Base-by-base conservation (phyloP, 306 rosid species). In the Citrullus mucosospermus region DNA sequence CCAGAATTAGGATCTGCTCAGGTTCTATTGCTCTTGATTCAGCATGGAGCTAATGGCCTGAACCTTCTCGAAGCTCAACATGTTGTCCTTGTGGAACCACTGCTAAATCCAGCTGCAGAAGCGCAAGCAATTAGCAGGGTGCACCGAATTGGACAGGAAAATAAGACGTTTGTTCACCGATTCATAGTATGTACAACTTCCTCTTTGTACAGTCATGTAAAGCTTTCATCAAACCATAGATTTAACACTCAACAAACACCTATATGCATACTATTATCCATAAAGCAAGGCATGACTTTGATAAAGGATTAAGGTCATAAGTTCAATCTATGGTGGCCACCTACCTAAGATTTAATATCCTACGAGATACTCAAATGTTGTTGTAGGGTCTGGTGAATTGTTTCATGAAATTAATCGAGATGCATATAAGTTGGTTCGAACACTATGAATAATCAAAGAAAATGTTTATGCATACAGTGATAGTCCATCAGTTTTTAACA, bases 61-160 rank as follows among this genome's bases (percentile, higher is more conserved):
- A 95, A 95, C 87, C 97, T 95, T 78, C 82, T 92, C 66, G 98
- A 95, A 86, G 98, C 98, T 63, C 88, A 95, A 57, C 96, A 92
- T 83, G 98, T 92, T 70, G 87, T 95, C 77, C 96, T 95, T 75
- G 91, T 92, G 8, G 98, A 95, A 83, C 98, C 97, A 3, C 85
- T 95, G 46, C 97, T 95, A 68, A 95, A 95, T 85, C 98, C 97
- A 55, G 98, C 97, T 63, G 96, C 88, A 6, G 98, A 95, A 84
- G 97, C 97, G 70, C 97, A 92, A 86, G 97, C 98, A 55, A 92
- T 95, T 79, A 88, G 98, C 67, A 91, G 93, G 22, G 97, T 95
- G 12, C 98, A 92, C 83, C 96, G 97, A n/a, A 92, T 92, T 8
- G 97, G 97, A 61, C 97, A 91, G 81, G 76, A 85, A 78, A 78